phyloP scores from a whole-genome alignment of 805 yeast genomes.

The Saccharomyces paradoxus region DNA sequence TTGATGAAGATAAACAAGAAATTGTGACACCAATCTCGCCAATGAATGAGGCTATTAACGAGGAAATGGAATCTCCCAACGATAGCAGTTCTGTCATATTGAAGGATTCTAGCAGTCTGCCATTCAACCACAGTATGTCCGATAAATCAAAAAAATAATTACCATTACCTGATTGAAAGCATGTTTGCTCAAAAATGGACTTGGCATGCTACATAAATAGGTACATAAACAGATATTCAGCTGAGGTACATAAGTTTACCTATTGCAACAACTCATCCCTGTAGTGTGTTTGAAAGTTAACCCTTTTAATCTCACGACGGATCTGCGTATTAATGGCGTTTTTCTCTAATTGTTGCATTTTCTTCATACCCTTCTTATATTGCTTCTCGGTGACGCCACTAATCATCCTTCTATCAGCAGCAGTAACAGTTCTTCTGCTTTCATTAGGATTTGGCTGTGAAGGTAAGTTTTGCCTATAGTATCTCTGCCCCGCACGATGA shows the following conservation, averaged over 20 bases:
- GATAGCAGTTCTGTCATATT: constrained; percentile 4
- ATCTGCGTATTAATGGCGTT: constrained; percentile 35
- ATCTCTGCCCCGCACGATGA: constrained; percentile 67
- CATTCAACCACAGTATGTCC: neutral
- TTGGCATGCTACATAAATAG: neutral
- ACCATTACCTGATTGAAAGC: neutral
- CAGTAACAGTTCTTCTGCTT: constrained; percentile 65
- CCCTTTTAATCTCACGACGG: constrained; percentile 52
- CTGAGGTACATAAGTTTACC: constrained; percentile 1
- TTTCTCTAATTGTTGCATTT: constrained; percentile 36
- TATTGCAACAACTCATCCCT: constrained; percentile 58
- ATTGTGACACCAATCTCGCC: neutral
- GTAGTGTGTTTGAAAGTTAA: constrained; percentile 79
- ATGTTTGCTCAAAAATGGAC: neutral
- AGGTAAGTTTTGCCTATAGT: constrained; percentile 57
- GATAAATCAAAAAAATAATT: neutral
- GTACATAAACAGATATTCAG: neutral
- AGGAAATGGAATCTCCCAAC: constrained; percentile 2
- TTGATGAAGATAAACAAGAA: neutral
- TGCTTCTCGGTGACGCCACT: constrained; percentile 55
- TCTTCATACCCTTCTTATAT: constrained; percentile 42
- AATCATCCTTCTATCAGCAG: constrained; percentile 61
- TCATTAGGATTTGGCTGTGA: constrained; percentile 37
- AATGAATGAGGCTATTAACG: neutral
- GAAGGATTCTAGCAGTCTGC: neutral